A percentile compares a stretch with the other conserved stretches of the same genome.
Conservation (phyloP, 2,329 filamentous ascomycete species). For the Periglandula ipomoeae region DNA sequence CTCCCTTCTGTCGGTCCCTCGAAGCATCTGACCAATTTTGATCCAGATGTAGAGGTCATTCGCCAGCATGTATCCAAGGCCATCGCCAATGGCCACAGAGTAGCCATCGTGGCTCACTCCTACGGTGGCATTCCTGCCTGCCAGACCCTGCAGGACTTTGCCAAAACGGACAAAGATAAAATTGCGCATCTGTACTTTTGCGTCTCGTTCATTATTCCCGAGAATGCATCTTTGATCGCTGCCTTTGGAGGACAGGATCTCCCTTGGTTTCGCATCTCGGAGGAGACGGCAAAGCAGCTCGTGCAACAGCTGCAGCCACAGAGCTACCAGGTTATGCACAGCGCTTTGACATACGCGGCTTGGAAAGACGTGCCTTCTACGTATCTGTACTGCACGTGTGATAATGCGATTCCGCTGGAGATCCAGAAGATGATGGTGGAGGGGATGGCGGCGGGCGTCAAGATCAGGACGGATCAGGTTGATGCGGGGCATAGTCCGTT, state of each 20-base stretch:
- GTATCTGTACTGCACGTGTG: not conserved
- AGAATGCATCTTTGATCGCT: not conserved
- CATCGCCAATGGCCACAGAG: not conserved
- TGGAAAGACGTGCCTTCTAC: not conserved
- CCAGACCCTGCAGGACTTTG: not conserved
- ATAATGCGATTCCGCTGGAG: not conserved
- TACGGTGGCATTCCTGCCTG: not conserved
- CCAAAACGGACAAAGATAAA: not conserved
- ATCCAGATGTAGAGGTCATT: not conserved
- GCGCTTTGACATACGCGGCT: not conserved
- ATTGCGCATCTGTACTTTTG: not conserved
- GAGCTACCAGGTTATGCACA: not conserved
- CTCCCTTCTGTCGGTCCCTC: not conserved
- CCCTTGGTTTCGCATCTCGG: not conserved
- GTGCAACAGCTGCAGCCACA: not conserved
- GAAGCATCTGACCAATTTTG: not conserved
- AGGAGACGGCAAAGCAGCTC: not conserved
- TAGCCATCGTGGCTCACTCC: not conserved
- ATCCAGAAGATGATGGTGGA: conserved; percentile 1
- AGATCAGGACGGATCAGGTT: not conserved
- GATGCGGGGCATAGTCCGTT: not conserved
- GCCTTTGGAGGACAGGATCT: not conserved
- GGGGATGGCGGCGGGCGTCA: not conserved
- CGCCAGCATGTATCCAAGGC: not conserved
- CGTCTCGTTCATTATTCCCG: not conserved